Evolutionary conservation across 192 early-diverging fungal species (phyloP).

Genomic region (Umbelopsis vinacea): DNA sequence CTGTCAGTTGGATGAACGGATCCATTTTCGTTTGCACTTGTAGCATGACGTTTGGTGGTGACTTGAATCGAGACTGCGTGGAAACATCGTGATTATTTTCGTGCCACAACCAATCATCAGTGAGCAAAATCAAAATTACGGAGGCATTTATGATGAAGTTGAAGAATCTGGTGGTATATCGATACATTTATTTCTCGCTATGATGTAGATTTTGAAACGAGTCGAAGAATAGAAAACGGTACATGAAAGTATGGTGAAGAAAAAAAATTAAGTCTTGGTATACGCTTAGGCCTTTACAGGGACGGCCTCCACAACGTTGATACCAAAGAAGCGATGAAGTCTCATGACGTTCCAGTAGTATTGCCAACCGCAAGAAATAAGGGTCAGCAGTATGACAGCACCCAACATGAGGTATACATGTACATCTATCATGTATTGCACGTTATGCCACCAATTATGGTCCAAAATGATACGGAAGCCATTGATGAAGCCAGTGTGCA

Average conservation of each 20-base stretch:
- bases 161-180: background rate
- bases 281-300: slow-evolving; percentile 1
- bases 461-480: slow-evolving; percentile 34
- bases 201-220: background rate
- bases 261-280: background rate
- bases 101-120: too few relatives aligned
- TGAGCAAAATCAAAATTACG: too few relatives aligned
- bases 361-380: slow-evolving; percentile 36
- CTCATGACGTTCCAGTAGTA: slow-evolving; percentile 43
- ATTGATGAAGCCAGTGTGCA: slow-evolving; percentile 57
- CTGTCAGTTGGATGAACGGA: too few relatives aligned
- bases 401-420: slow-evolving; percentile 34
- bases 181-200: slow-evolving; percentile 4
- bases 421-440: slow-evolving; percentile 29
- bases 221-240: background rate
- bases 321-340: slow-evolving; percentile 35
- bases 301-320: slow-evolving; percentile 33
- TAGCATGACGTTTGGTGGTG: too few relatives aligned
- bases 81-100: too few relatives aligned
- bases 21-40: too few relatives aligned
- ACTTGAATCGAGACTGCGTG: too few relatives aligned
- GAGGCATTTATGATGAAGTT: too few relatives aligned
- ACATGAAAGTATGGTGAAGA: background rate
- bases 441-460: slow-evolving; percentile 29
- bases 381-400: slow-evolving; percentile 25